phyloP scores from a whole-genome alignment of 495 filamentous ascomycete genomes.

The Trichoderma reesei region DNA sequence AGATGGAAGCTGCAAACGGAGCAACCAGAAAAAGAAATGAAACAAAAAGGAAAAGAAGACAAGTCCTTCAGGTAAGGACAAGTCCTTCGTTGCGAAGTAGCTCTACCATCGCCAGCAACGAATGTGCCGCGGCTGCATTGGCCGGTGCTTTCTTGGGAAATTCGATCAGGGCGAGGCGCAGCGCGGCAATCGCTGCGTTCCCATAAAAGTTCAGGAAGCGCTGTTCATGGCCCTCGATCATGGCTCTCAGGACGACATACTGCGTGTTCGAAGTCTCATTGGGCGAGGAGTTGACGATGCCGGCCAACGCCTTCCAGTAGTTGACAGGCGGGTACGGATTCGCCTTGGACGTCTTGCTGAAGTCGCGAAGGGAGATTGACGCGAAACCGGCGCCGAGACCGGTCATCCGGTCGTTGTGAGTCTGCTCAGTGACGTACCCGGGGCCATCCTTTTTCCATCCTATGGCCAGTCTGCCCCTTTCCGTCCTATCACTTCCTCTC shows the following conservation, averaged over 20 bases:
- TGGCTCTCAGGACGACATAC: constrained; percentile 61
- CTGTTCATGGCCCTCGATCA: constrained; percentile 61
- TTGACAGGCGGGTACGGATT: constrained; percentile 73
- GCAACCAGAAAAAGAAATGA: neutral
- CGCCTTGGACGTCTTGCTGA: constrained; percentile 48
- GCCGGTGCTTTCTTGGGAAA: constrained; percentile 48
- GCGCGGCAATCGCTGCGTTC: constrained; percentile 49
- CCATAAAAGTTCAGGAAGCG: constrained; percentile 74
- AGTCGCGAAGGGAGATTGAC: constrained; percentile 70
- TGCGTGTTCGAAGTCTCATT: constrained; percentile 65
- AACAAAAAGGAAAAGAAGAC: neutral
- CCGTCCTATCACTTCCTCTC: constrained; percentile 63
- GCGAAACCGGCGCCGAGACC: constrained; percentile 79
- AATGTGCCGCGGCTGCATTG: constrained; percentile 44
- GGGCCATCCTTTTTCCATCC: constrained; percentile 61
- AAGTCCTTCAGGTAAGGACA: neutral
- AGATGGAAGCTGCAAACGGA: too few species aligned
- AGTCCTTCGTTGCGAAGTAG: constrained; percentile 42
- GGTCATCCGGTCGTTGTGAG: constrained; percentile 70
- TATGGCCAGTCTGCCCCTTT: constrained; percentile 53
- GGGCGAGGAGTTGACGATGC: constrained; percentile 61
- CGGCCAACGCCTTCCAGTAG: constrained; percentile 70
- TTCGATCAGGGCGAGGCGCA: constrained; percentile 56
- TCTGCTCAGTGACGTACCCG: constrained; percentile 53
- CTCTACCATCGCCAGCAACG: constrained; percentile 49